These are phyloP conservation scores for Lasiodiplodia sp. DNA, from an alignment of 2,329 filamentous ascomycete species.

Conservation along the genomic window DNA sequence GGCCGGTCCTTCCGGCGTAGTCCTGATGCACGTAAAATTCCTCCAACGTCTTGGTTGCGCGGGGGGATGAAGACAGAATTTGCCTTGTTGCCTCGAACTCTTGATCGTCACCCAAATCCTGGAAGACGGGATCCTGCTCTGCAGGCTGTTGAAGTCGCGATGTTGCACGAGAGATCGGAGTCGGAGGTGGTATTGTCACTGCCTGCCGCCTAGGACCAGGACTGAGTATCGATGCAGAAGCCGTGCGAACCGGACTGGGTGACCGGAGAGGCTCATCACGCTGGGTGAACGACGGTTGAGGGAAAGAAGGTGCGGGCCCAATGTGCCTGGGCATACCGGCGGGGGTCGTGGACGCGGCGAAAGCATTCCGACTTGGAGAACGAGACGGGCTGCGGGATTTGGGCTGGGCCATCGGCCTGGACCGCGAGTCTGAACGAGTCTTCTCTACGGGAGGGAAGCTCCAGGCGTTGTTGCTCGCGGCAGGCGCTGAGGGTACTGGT, in stretches of 20 bases:
- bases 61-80: slow-evolving; percentile 10
- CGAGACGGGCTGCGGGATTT: slow-evolving; percentile 37
- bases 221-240: slow-evolving; percentile 56
- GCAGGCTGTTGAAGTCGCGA: slow-evolving; percentile 41
- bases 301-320: slow-evolving; percentile 59
- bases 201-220: slow-evolving; percentile 38
- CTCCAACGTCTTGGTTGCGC: slow-evolving; percentile 24
- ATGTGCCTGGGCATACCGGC: slow-evolving; percentile 47
- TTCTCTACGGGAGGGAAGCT: slow-evolving; percentile 11
- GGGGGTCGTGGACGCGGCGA: slow-evolving; percentile 38
- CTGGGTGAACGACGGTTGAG: slow-evolving; percentile 53
- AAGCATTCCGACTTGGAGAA: slow-evolving; percentile 14
- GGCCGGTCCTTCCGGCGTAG: slow-evolving; percentile 49
- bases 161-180: slow-evolving; percentile 37
- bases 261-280: slow-evolving; percentile 69
- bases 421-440: slow-evolving; percentile 12
- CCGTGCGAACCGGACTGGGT: slow-evolving; percentile 73
- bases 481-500: not conserved
- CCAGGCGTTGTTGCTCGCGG: slow-evolving; percentile 12
- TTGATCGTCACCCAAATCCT: slow-evolving; percentile 61
- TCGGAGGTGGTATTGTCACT: slow-evolving; percentile 42
- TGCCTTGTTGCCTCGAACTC: slow-evolving; percentile 53
- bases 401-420: slow-evolving; percentile 32
- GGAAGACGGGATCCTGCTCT: slow-evolving; percentile 47
- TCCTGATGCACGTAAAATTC: slow-evolving; percentile 69